Percentiles rank a stretch among this genome's conserved stretches.
phyloP scores from a whole-genome alignment of 2,329 filamentous ascomycete species.

The Penicillium sclerotigenum region DNA sequence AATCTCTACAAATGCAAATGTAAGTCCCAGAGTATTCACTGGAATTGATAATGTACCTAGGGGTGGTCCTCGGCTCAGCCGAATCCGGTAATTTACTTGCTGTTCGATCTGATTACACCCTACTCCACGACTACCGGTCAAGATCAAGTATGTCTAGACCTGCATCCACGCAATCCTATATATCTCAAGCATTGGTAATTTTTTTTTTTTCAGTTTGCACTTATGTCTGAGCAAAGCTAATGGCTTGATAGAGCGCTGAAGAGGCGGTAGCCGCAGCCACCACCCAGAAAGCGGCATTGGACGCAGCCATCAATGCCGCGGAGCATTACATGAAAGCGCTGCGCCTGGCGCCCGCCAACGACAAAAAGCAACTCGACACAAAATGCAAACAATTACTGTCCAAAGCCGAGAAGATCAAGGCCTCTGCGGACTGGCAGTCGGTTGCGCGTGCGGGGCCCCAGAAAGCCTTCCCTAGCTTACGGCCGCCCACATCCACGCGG shows the following conservation, averaged over 20 bases:
- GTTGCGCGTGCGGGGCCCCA: constrained; percentile 17
- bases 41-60: constrained; percentile 1
- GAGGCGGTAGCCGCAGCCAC: constrained; percentile 49
- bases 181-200: constrained; percentile 37
- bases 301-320: constrained; percentile 70
- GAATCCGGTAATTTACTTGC: constrained; percentile 9
- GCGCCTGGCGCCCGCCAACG: constrained; percentile 56
- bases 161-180: constrained; percentile 24
- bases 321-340: constrained; percentile 80
- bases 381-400: constrained; percentile 69
- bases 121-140: constrained; percentile 4
- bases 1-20: not conserved
- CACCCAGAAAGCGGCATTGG: constrained; percentile 63
- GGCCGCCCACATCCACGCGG: constrained; percentile 54
- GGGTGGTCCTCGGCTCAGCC: constrained; percentile 6
- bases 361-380: constrained; percentile 64
- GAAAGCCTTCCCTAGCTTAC: constrained; percentile 34
- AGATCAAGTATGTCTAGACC: constrained; percentile 32
- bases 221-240: constrained; percentile 20
- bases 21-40: not conserved
- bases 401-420: constrained; percentile 73
- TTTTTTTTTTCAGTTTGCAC: not conserved
- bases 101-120: constrained; percentile 10
- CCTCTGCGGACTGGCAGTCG: constrained; percentile 31
- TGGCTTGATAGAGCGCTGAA: constrained; percentile 51